phyloP scores from a whole-genome alignment of 164 flowering plant species.

The Kalanchoe fedtschenkoi region DNA sequence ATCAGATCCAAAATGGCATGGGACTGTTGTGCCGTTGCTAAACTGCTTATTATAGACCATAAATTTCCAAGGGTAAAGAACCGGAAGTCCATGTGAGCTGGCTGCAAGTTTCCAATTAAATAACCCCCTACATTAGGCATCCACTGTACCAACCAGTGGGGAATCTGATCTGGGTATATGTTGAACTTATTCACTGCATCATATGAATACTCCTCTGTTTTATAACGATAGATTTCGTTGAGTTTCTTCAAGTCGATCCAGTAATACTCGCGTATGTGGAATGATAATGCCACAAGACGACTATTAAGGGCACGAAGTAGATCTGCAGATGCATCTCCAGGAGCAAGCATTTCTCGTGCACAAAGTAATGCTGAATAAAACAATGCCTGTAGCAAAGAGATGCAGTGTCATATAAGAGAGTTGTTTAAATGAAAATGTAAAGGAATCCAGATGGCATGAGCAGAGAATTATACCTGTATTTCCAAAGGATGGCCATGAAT shows the following conservation, averaged over 20 bases:
- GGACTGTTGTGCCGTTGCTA: conserved; percentile 6
- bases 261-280: conserved; percentile 37
- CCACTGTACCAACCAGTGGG: conserved; percentile 41
- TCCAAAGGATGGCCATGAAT: conserved; percentile 96
- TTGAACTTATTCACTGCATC: conserved; percentile 31
- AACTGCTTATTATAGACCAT: conserved; percentile 25
- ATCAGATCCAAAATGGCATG: conserved; percentile 7
- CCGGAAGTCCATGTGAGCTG: conserved; percentile 42
- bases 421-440: neutral
- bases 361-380: conserved; percentile 35
- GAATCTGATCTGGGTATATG: conserved; percentile 29
- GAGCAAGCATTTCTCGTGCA: conserved; percentile 33
- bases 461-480: conserved; percentile 51
- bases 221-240: conserved; percentile 42
- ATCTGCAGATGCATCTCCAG: conserved; percentile 28
- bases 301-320: conserved; percentile 26
- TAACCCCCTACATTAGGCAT: conserved; percentile 34
- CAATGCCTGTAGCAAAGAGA: conserved; percentile 23
- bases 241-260: conserved; percentile 38
- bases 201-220: conserved; percentile 39
- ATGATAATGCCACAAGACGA: conserved; percentile 37
- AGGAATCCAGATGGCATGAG: neutral
- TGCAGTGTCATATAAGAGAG: neutral
- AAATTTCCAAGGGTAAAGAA: conserved; percentile 40
- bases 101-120: conserved; percentile 35